These are phyloP conservation scores for Chaetomiaceae sp. DNA, from an alignment of 2,329 filamentous ascomycete genomes.

Conservation along the genomic window DNA sequence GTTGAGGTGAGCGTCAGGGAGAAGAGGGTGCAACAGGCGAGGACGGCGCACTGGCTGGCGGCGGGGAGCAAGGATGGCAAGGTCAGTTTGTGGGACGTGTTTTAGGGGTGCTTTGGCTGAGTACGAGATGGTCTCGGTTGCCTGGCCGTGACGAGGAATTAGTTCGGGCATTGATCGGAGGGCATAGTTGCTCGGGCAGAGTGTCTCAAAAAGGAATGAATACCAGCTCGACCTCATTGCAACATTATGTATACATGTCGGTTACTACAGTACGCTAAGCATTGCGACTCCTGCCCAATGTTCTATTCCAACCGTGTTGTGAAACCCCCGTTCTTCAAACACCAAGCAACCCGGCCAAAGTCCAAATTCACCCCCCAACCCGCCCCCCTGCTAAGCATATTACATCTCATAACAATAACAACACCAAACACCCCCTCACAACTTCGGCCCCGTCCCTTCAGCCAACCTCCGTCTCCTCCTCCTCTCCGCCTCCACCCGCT, in stretches of 20 bases:
- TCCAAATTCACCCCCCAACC: no score
- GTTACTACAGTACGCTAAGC: background rate
- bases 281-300: background rate
- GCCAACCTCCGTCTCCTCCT: conserved; percentile 47
- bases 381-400: no score
- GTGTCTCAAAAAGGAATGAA: no score
- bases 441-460: conserved; percentile 46
- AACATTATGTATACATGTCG: background rate
- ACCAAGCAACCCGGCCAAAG: no score
- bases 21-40: conserved; percentile 59
- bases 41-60: conserved; percentile 79
- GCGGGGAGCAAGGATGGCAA: conserved; percentile 93
- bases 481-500: conserved; percentile 42
- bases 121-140: background rate
- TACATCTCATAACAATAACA: background rate
- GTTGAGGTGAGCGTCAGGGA: conserved; percentile 53
- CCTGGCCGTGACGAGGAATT: background rate
- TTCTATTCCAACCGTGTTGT: background rate
- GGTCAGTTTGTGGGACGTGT: conserved; percentile 93
- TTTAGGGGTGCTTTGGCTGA: conserved; percentile 42
- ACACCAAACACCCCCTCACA: conserved; percentile 13
- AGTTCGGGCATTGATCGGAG: no score
- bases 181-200: no score
- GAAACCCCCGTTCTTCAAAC: no score
- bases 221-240: no score